Conservation (phyloP, 176 grass and related monocot species). For the barley (Hordeum vulgare) region MorexV3_pseudomolecules_assembly NC_058519.1:134529717-134530216, state of each 20-base stretch:
- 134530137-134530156: not conserved
- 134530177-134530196: not conserved
- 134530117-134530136: not conserved
- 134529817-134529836: conserved; percentile 40
- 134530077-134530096: conserved; percentile 9
- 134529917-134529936: not conserved
- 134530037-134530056: not conserved
- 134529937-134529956: not conserved
- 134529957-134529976: conserved; percentile 2
- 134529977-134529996: not conserved
- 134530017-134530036: not conserved
- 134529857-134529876: conserved; percentile 66
- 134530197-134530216: not conserved
- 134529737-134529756: conserved; percentile 59
- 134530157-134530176: not conserved
- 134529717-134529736: conserved; percentile 66
- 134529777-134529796: conserved; percentile 66
- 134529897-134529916: conserved; percentile 6
- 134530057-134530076: not conserved
- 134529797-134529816: conserved; percentile 44
- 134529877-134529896: conserved; percentile 42
- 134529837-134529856: conserved; percentile 59
- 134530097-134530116: not conserved
- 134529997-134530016: not conserved
- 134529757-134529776: conserved; percentile 57